Evolutionary conservation across 2,329 filamentous ascomycete genomes (phyloP).

Genomic region (Alternaria rosae): DNA sequence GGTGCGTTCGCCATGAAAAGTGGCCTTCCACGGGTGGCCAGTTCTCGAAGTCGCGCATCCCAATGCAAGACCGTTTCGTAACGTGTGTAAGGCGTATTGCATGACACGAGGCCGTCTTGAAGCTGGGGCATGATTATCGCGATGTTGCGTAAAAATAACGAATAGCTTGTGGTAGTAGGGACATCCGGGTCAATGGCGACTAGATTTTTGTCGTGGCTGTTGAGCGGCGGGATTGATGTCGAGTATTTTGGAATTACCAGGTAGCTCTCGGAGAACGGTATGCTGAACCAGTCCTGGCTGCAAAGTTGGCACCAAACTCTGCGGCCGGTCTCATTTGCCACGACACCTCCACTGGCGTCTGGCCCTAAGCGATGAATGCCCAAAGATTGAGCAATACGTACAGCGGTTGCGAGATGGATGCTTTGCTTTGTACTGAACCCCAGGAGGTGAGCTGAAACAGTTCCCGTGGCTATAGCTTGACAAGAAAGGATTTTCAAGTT

Average conservation of each 20-base stretch:
- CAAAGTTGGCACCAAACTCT: conserved; percentile 49
- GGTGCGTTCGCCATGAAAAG: conserved; percentile 40
- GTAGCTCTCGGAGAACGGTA: conserved; percentile 51
- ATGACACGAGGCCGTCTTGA: conserved; percentile 42
- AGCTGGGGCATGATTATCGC: conserved; percentile 47
- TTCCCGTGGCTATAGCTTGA: conserved; percentile 54
- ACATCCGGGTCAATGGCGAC: conserved; percentile 21
- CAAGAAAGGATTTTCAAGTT: conserved; percentile 45
- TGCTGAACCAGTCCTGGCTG: conserved; percentile 52
- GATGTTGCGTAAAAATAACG: conserved; percentile 43
- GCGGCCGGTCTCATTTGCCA: conserved; percentile 41
- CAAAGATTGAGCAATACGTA: conserved; percentile 55
- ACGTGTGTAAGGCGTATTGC: conserved; percentile 49
- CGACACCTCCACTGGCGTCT: conserved; percentile 1
- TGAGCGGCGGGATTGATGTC: conserved; percentile 35
- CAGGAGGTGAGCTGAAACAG: conserved; percentile 56
- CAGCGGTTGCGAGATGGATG: conserved; percentile 53
- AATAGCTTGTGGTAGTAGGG: conserved; percentile 44
- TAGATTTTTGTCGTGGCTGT: conserved; percentile 27
- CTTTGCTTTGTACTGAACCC: conserved; percentile 55
- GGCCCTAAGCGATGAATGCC: conserved; percentile 52
- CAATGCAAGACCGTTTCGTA: conserved; percentile 50
- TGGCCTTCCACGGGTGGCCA: conserved; percentile 42
- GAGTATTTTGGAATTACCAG: conserved; percentile 42
- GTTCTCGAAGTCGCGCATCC: conserved; percentile 42